These are phyloP conservation scores for Candida suzukii DNA, from an alignment of 805 yeast species.

Conservation along the genomic window DNA sequence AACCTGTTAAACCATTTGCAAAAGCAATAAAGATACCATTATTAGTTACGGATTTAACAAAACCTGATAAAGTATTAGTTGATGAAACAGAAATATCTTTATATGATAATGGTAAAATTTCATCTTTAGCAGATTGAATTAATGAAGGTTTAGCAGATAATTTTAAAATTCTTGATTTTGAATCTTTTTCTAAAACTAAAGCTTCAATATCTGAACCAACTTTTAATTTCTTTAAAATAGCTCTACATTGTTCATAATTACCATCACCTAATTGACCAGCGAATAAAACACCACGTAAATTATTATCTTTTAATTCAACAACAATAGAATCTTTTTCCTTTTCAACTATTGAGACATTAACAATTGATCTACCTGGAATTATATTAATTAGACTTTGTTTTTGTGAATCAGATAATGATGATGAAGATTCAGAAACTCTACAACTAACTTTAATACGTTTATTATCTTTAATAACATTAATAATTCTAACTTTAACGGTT, in stretches of 20 bases:
- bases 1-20: constrained; percentile 73
- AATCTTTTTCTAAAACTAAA: constrained; percentile 61
- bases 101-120: constrained; percentile 50
- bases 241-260: constrained; percentile 66
- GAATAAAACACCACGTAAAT: constrained; percentile 62
- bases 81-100: constrained; percentile 47
- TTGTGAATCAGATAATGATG: constrained; percentile 43
- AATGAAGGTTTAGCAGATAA: constrained; percentile 61
- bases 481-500: constrained; percentile 65
- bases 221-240: constrained; percentile 49
- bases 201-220: constrained; percentile 57
- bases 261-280: constrained; percentile 76
- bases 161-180: constrained; percentile 51
- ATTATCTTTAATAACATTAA: constrained; percentile 46
- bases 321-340: constrained; percentile 68
- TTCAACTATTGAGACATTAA: constrained; percentile 57
- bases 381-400: constrained; percentile 37
- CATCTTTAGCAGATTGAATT: constrained; percentile 51
- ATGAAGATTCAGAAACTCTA: constrained; percentile 50
- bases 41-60: constrained; percentile 67
- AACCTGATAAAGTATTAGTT: constrained; percentile 52
- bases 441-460: constrained; percentile 66
- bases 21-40: constrained; percentile 81
- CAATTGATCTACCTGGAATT: constrained; percentile 54
- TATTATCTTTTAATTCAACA: constrained; percentile 48